Evolutionary conservation across 2,329 filamentous ascomycete species (phyloP), one percentile per base, ranked within the genome.

Genomic region (Penicillium freii): DNA sequence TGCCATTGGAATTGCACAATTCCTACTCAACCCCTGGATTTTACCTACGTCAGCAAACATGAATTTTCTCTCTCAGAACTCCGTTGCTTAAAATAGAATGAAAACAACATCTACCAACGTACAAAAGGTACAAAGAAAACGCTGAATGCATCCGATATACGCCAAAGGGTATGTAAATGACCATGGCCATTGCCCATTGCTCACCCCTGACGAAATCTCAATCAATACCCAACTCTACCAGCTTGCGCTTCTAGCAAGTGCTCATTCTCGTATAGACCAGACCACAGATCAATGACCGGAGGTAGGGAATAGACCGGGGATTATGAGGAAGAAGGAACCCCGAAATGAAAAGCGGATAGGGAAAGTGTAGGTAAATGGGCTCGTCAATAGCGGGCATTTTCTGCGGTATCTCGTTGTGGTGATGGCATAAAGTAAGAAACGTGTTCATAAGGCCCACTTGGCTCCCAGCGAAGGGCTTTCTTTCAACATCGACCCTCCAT

Each of bases 391-490:
- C 66, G 61, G 65, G 66, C 66, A 66, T 69, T 67, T 68, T 68
- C 66, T 69, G 69, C 71, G 70, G 71, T 72, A 73, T 73, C 71
- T 73, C 68, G 66, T 51, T 69, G 65, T 67, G 64, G 57, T 57
- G 58, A 66, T 64, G 62, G 64, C 69, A 71, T 70, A 64, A 70
- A 69, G 51, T 62, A 65, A 71, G 61, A 67, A 58, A 58, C 52
- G 57, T 63, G 61, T 57, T 65, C 59, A 57, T 65, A 57, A 60
- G 60, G 62, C 59, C 59, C 61, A 39, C 50, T 53, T 46, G 27
- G 56, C 61, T 52, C 62, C 58, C 53, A 51, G 59, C 59, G 54
- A 61, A 43, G 60, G 63, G 54, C 57, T 51, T 51, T 58, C 54
- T 55, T 57, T 56, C 55, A 58, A 55, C 46, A 23, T 42, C 48